A percentile compares a stretch with the other conserved stretches of the same genome.
Conservation (phyloP, 768 basidiomycete species). For the Phanerochaete carnosa region DNA sequence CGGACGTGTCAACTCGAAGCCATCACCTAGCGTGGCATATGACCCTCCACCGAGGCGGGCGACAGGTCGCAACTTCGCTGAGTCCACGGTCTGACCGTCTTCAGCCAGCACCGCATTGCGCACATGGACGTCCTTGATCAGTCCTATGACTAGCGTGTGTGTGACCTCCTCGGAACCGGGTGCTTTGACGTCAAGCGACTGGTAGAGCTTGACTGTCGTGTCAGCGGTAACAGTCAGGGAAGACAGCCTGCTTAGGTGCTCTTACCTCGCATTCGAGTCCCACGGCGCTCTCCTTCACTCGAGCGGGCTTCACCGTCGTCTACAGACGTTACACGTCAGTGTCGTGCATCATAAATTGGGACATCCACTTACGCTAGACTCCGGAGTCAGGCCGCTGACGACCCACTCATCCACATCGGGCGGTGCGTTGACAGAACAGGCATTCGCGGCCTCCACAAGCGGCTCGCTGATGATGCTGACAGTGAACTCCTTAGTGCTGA, state of each 20-base stretch:
- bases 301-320: slow-evolving; percentile 40
- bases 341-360: background rate
- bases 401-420: slow-evolving; percentile 54
- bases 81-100: slow-evolving; percentile 42
- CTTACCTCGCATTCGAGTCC: slow-evolving; percentile 52
- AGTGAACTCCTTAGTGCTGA: slow-evolving; percentile 63
- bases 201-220: background rate
- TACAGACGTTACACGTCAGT: slow-evolving; percentile 3
- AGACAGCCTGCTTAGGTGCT: background rate
- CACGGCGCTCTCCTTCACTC: slow-evolving; percentile 56
- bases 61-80: slow-evolving; percentile 45
- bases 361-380: slow-evolving; percentile 44
- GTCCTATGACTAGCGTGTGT: slow-evolving; percentile 1
- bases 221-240: background rate
- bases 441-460: slow-evolving; percentile 55
- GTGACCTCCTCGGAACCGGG: background rate
- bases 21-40: slow-evolving; percentile 47
- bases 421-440: slow-evolving; percentile 51
- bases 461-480: slow-evolving; percentile 72
- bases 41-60: slow-evolving; percentile 53
- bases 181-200: background rate
- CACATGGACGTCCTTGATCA: slow-evolving; percentile 48
- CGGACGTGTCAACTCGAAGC: slow-evolving; percentile 44
- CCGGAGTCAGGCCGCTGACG: slow-evolving; percentile 54
- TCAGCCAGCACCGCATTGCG: slow-evolving; percentile 43